Evolutionary conservation across 352 stramenopile genomes (phyloP), one percentile per base, ranked within the genome.

Genomic region (Globisporangium middletonii): DNA sequence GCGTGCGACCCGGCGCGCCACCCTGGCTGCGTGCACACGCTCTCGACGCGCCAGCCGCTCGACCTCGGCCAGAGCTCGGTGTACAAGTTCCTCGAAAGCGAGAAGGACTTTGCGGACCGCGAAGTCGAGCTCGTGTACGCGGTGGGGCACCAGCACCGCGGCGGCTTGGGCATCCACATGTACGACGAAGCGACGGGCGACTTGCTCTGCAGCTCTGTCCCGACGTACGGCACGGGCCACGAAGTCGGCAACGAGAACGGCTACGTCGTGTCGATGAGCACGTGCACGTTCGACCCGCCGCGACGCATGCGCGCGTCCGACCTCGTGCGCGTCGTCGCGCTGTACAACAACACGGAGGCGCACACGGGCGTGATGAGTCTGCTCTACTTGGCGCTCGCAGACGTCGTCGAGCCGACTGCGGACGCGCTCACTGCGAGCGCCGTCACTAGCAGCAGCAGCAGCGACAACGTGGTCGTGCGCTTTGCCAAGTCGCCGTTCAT

Each of bases 361-460:
- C 82, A 90, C 64, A 89, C 82, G 30, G 82, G 82, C 44, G 82
- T 79, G 6, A 92, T 92, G 82, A 87, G 76, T 52, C 59, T 92
- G 13, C 79, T 88, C 73, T 92, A 90, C 70, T 53, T 92, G 49
- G 82, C 78, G 33, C 65, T 90, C 13, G 77, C 74, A 50, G 79
- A 92, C 57, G 79, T 86, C 50, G 27, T 57, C 16, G 62, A 49
- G 33, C 53, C 64, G 9, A 38, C 60, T 35, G 64, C 53, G 26
- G 45, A 53, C n/a, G 38, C 48, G 16, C 59, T 46, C 16, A 51
- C 43, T 12, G 62, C 35, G 19, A 53, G 33, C 35, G 55, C 45
- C 18, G 53, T 37, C 41, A 2, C 13, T 6, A 8, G 41, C 13
- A 41, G 46, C 37, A 27, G 42, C 37, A 23, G 23, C 46, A 51